Evolutionary conservation across 73 alveolate species (phyloP).

Genomic region (Paramecium tetraurelia): DNA sequence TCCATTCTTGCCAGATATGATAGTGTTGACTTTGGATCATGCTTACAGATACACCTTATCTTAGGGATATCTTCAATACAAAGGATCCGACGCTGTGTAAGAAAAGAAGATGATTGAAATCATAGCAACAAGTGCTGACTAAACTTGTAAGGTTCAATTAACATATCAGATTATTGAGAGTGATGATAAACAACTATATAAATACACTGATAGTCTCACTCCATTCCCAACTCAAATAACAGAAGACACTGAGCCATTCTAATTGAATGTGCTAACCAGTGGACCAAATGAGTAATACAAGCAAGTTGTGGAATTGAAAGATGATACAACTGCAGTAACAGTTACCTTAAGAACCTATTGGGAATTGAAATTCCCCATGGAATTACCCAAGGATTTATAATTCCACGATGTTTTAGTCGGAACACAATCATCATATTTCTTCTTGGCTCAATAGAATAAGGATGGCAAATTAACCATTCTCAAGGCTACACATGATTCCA

Average conservation of each 20-base stretch:
- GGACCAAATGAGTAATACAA: slow-evolving; percentile 23
- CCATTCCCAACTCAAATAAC: neutral
- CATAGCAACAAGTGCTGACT: neutral
- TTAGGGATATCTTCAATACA: neutral
- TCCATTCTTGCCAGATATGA: slow-evolving; percentile 23
- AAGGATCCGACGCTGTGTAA: neutral
- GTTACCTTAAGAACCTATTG: neutral
- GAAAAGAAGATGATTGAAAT: neutral
- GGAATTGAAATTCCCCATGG: neutral
- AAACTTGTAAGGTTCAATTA: neutral
- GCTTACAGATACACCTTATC: neutral
- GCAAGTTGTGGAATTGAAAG: neutral
- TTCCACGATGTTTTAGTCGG: slow-evolving; percentile 6
- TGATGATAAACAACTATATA: neutral
- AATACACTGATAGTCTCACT: neutral
- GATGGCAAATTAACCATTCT: neutral
- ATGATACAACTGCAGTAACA: neutral
- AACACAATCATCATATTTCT: neutral
- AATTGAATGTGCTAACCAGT: neutral
- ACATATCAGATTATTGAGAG: neutral
- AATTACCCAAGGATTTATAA: neutral
- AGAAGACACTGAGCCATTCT: slow-evolving; percentile 17
- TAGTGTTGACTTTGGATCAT: neutral
- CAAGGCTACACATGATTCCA: neutral
- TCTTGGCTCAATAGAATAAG: neutral